phyloP scores from a whole-genome alignment of 352 stramenopile genomes.

The Phytophthora uliginosa region DNA sequence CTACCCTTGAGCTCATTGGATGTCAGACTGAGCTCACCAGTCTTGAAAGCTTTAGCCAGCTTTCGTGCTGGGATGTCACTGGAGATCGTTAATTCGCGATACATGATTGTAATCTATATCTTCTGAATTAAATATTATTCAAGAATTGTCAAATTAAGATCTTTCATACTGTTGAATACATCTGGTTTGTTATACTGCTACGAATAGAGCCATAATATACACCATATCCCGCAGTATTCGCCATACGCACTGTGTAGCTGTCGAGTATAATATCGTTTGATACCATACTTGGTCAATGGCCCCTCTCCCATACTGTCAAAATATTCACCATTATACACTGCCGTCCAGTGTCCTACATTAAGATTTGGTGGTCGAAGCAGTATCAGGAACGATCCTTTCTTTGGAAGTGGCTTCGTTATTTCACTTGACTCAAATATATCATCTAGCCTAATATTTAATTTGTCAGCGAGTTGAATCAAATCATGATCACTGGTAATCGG shows the following conservation, averaged over 20 bases:
- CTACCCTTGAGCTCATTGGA: not conserved
- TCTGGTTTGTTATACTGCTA: not conserved
- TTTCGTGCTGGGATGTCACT: too few species aligned
- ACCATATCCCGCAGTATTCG: conserved; percentile 10
- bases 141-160: too few species aligned
- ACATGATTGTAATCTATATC: too few species aligned
- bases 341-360: not conserved
- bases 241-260: conserved; percentile 12
- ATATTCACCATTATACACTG: not conserved
- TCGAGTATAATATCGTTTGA: conserved; percentile 4
- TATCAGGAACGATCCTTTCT: not conserved
- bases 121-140: too few species aligned
- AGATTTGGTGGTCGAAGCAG: not conserved
- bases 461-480: not conserved
- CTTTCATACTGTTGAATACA: not conserved
- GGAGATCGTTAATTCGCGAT: too few species aligned
- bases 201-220: conserved; percentile 6
- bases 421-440: not conserved
- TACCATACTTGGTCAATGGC: not conserved
- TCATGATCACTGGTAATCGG: not conserved
- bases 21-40: not conserved
- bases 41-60: not conserved
- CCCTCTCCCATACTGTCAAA: not conserved
- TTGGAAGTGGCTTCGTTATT: too few species aligned
- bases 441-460: not conserved